Percentiles rank a stretch among this genome's conserved stretches.
phyloP scores from a whole-genome alignment of 139 green algal genomes.

The Chloropicon primus region DNA sequence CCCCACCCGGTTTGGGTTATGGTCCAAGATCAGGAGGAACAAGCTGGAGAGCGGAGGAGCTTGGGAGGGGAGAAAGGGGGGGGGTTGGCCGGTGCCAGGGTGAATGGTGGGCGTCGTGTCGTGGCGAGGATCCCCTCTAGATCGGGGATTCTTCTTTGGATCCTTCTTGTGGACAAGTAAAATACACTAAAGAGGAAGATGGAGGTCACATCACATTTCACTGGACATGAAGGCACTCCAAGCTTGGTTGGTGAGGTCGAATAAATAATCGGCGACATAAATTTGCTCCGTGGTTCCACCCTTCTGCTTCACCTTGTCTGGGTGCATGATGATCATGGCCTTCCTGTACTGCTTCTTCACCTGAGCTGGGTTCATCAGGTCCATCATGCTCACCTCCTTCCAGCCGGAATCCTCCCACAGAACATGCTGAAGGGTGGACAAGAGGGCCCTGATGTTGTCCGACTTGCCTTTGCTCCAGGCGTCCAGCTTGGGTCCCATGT shows the following conservation, averaged over 20 bases:
- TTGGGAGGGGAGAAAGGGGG: too few species aligned
- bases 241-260: constrained; percentile 74
- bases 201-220: constrained; percentile 7
- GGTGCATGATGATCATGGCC: constrained; percentile 85
- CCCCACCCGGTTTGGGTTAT: too few species aligned
- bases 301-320: constrained; percentile 84
- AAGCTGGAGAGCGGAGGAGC: too few species aligned
- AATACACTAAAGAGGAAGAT: too few species aligned
- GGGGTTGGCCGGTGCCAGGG: too few species aligned
- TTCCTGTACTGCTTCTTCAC: constrained; percentile 76
- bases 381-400: constrained; percentile 51
- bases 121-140: too few species aligned
- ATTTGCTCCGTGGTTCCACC: constrained; percentile 66
- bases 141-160: too few species aligned
- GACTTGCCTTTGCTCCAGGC: constrained; percentile 18
- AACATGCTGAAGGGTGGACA: constrained; percentile 68
- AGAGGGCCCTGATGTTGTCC: constrained; percentile 76
- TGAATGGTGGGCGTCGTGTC: too few species aligned
- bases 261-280: constrained; percentile 76
- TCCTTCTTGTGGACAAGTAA: too few species aligned
- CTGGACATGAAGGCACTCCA: constrained; percentile 45
- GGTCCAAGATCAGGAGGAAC: too few species aligned
- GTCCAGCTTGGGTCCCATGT: constrained; percentile 14
- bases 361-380: constrained; percentile 61
- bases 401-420: constrained; percentile 74